phyloP scores from a whole-genome alignment of 1,139 yeast genomes.

The Williopsis jadinii region DNA sequence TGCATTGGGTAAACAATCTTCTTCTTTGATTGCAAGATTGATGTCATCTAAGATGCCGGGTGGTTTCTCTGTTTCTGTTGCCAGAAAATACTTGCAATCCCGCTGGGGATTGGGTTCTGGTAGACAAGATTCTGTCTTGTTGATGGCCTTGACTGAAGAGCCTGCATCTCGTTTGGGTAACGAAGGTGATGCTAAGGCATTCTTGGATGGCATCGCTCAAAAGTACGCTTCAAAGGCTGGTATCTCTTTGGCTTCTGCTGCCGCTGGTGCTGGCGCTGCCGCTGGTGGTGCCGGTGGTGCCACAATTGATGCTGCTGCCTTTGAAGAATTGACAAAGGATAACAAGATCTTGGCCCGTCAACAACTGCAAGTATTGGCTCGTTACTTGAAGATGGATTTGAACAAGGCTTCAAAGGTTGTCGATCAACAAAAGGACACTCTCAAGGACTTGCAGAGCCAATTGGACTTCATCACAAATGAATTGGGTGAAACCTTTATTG shows the following conservation, averaged over 20 bases:
- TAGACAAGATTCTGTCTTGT: slow-evolving; percentile 86
- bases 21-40: slow-evolving; percentile 81
- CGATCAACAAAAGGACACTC: slow-evolving; percentile 83
- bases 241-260: slow-evolving; percentile 63
- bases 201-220: slow-evolving; percentile 73
- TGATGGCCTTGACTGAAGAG: slow-evolving; percentile 79
- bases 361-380: slow-evolving; percentile 91
- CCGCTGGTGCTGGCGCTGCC: slow-evolving; percentile 43
- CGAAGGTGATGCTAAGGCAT: slow-evolving; percentile 86
- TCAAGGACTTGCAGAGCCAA: slow-evolving; percentile 77
- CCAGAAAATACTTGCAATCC: slow-evolving; percentile 84
- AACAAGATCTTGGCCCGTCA: slow-evolving; percentile 86
- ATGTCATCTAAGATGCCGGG: slow-evolving; percentile 99
- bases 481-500: slow-evolving; percentile 92
- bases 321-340: slow-evolving; percentile 89
- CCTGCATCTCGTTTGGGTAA: slow-evolving; percentile 83
- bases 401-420: slow-evolving; percentile 84
- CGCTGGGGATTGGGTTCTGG: slow-evolving; percentile 91
- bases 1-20: slow-evolving; percentile 85
- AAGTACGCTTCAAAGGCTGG: slow-evolving; percentile 84
- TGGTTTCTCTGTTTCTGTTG: slow-evolving; percentile 88
- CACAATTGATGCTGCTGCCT: slow-evolving; percentile 90
- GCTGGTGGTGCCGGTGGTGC: slow-evolving; percentile 75
- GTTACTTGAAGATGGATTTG: slow-evolving; percentile 88
- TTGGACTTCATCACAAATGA: slow-evolving; percentile 90